Evolutionary conservation across 2,329 filamentous ascomycete genomes (phyloP).

Genomic region (Alternaria solani): DNA sequence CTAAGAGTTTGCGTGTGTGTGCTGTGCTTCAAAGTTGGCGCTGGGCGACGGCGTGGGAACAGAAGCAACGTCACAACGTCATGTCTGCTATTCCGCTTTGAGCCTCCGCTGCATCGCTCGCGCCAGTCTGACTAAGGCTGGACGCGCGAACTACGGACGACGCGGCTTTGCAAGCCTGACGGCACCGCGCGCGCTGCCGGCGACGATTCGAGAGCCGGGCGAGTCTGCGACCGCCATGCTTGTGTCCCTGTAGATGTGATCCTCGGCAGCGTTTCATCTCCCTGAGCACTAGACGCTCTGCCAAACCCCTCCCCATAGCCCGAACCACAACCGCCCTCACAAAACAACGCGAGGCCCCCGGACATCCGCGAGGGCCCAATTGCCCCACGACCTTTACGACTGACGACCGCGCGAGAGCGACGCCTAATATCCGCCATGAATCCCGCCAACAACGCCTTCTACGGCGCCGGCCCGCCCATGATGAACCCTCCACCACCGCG

Average conservation of each 20-base stretch:
- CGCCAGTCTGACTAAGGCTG: neutral
- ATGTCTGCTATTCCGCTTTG: constrained; percentile 12
- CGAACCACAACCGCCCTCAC: constrained; percentile 23
- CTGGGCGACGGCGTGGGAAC: neutral
- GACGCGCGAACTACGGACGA: constrained; percentile 20
- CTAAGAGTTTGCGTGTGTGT: neutral
- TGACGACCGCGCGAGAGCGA: constrained; percentile 1
- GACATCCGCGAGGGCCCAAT: constrained; percentile 24
- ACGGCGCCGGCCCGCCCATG: constrained; percentile 43
- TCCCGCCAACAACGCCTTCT: constrained; percentile 44
- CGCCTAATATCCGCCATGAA: constrained; percentile 38
- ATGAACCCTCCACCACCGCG: constrained; percentile 52
- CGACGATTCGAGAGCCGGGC: constrained; percentile 31
- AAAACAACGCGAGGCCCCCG: constrained; percentile 33
- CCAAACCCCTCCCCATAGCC: constrained; percentile 22
- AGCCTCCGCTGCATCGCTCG: neutral
- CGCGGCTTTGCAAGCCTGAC: neutral
- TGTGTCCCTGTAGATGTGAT: constrained; percentile 26
- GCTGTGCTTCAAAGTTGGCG: neutral
- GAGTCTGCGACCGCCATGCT: constrained; percentile 40
- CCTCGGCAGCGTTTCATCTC: constrained; percentile 44
- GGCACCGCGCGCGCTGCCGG: constrained; percentile 11
- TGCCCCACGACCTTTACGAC: constrained; percentile 8
- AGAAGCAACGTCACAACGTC: constrained; percentile 9
- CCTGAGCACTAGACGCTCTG: constrained; percentile 20